Evolutionary conservation across 2,329 filamentous ascomycete species (phyloP), one percentile per base, ranked within the genome.

Genomic region (Annulohypoxylon truncatum): DNA sequence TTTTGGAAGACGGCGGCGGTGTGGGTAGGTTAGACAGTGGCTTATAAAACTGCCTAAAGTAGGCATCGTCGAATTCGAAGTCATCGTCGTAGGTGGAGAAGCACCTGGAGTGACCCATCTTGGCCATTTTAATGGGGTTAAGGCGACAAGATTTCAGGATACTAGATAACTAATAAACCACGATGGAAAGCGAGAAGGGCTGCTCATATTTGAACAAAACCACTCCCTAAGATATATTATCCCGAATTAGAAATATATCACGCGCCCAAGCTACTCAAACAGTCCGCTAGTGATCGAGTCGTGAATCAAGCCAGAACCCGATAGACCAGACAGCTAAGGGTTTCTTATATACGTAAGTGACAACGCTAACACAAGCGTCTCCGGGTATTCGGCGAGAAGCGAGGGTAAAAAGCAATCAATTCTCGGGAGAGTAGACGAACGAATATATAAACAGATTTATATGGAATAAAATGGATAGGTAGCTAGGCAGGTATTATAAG

Each of bases 21-120:
- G 89, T 91, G 20, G 89, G 89, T 20, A 91, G 83, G 76, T 89
- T 90, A 28, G 89, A 91, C 54, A 91, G 82, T 8, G 89, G 89
- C 50, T 87, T 85, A 77, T 91, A 91, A 69, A 88, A 89, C 65
- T 81, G 80, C 59, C 78, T 76, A 73, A 89, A 88, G 77, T 86
- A 87, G 68, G 82, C 82, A 64, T 83, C 81, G 73, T 83, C 82
- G 68, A 82, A 80, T 72, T 84, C 83, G 69, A 80, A 81, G 60
- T 84, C 82, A 72, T 84, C 81, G 66, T 82, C 80, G 38, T 71
- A 66, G 51, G 72, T 60, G 24, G 76, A 77, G 61, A 75, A 75
- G 57, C 76, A 77, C 75, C 76, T 76, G 50, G 72, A 73, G 72
- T 77, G 76, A 20, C 76, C 76, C 76, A 78, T 77, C 33, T 69